phyloP scores from a whole-genome alignment of 169 alveolate species.

The Babesia bigemina region DNA sequence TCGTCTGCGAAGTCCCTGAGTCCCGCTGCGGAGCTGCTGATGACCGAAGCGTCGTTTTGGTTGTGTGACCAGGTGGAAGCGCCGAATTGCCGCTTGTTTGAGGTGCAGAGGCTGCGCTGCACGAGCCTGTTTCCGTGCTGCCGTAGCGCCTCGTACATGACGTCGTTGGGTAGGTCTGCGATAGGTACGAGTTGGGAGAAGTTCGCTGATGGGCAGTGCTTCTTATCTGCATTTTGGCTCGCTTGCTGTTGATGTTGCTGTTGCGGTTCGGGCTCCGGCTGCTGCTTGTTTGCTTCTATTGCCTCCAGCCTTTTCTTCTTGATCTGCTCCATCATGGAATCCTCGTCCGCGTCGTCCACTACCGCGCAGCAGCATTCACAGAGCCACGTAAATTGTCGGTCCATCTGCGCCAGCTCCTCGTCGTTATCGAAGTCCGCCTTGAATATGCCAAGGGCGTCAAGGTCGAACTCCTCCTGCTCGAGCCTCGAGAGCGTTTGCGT shows the following conservation, averaged over 20 bases:
- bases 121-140: slow-evolving; percentile 64
- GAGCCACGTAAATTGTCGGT: slow-evolving; percentile 61
- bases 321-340: slow-evolving; percentile 1
- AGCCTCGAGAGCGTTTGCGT: slow-evolving; percentile 50
- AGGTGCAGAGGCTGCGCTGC: slow-evolving; percentile 56
- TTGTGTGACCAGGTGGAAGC: slow-evolving; percentile 10
- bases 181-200: slow-evolving; percentile 11
- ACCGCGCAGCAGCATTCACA: slow-evolving; percentile 44
- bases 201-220: neutral
- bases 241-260: neutral
- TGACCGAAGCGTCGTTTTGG: slow-evolving; percentile 40
- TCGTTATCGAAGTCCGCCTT: slow-evolving; percentile 18
- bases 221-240: neutral
- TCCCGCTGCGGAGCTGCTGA: slow-evolving; percentile 37
- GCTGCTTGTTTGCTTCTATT: slow-evolving; percentile 1
- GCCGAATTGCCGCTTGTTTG: slow-evolving; percentile 25
- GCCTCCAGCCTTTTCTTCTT: neutral
- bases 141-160: slow-evolving; percentile 65
- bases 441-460: slow-evolving; percentile 22
- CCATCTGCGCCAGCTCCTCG: slow-evolving; percentile 25
- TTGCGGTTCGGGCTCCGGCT: neutral
- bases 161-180: slow-evolving; percentile 61
- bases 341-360: slow-evolving; percentile 20
- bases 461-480: slow-evolving; percentile 55
- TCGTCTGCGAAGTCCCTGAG: slow-evolving; percentile 50